These are phyloP conservation scores for Solanum piurae DNA, from an alignment of 257 asterid genomes.

Conservation along the genomic window DNA sequence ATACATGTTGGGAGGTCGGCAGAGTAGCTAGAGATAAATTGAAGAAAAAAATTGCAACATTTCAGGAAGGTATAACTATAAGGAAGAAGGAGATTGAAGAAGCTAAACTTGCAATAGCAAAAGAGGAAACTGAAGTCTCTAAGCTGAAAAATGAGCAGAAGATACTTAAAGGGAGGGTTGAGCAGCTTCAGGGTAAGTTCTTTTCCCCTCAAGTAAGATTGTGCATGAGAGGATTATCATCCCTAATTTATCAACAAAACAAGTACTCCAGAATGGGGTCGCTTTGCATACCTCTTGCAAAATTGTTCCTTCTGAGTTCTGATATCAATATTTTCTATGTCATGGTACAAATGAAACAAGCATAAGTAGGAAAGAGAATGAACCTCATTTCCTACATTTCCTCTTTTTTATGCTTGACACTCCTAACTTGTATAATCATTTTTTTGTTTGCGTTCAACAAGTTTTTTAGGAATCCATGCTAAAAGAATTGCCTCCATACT, in stretches of 20 bases:
- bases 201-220: neutral
- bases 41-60: slow-evolving; percentile 67
- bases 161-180: slow-evolving; percentile 62
- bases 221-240: neutral
- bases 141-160: slow-evolving; percentile 74
- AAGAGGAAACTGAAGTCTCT: slow-evolving; percentile 65
- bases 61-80: slow-evolving; percentile 58
- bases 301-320: neutral
- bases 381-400: neutral
- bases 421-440: neutral
- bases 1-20: slow-evolving; percentile 97
- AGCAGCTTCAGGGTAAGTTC: slow-evolving; percentile 65
- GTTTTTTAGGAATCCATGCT: neutral
- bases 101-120: slow-evolving; percentile 55
- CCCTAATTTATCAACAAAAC: neutral
- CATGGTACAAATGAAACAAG: neutral
- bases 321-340: neutral
- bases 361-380: neutral
- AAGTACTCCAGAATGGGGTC: neutral
- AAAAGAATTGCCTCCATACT: neutral
- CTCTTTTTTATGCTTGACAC: neutral
- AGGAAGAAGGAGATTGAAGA: slow-evolving; percentile 57
- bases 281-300: neutral
- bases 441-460: neutral
- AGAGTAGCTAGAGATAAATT: slow-evolving; percentile 79